Evolutionary conservation across 2,329 filamentous ascomycete genomes (phyloP).

Genomic region (Sporothrix phasma): DNA sequence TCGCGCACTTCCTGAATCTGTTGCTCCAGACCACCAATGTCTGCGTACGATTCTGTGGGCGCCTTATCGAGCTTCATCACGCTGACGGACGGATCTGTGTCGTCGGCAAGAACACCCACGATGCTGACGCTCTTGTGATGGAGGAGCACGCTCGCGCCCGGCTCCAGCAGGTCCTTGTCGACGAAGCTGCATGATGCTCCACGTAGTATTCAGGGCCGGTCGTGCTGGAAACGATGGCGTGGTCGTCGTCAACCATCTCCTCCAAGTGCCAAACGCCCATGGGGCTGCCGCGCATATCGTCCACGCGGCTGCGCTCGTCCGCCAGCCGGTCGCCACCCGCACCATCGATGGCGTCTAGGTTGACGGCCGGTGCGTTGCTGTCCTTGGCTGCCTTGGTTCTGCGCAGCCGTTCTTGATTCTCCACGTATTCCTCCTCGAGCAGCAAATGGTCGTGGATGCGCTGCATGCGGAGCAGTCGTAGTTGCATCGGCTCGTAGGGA

Average conservation of each 20-base stretch:
- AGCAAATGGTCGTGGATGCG: slow-evolving; percentile 94
- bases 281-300: slow-evolving; percentile 96
- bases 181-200: slow-evolving; percentile 99
- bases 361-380: slow-evolving; percentile 52
- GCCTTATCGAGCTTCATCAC: slow-evolving; percentile 99
- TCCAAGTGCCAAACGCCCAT: slow-evolving; percentile 98
- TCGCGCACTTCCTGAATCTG: slow-evolving; percentile 98
- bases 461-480: slow-evolving; percentile 95
- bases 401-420: slow-evolving; percentile 93
- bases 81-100: slow-evolving; percentile 87
- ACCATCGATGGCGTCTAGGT: slow-evolving; percentile 49
- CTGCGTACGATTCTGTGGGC: slow-evolving; percentile 93
- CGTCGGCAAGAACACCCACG: slow-evolving; percentile 92
- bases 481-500: slow-evolving; percentile 91
- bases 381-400: slow-evolving; percentile 80
- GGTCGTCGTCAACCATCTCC: slow-evolving; percentile 98
- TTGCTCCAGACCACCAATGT: slow-evolving; percentile 89
- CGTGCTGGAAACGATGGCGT: slow-evolving; percentile 94
- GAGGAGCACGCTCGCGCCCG: slow-evolving; percentile 85
- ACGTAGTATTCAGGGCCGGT: slow-evolving; percentile 98
- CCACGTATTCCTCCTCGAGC: slow-evolving; percentile 95
- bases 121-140: slow-evolving; percentile 98
- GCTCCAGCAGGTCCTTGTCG: slow-evolving; percentile 95
- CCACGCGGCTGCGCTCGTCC: slow-evolving; percentile 87
- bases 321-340: slow-evolving; percentile 67